Conservation (phyloP, 176 grass and related monocot species). For the Saccharum officinarum region DNA sequence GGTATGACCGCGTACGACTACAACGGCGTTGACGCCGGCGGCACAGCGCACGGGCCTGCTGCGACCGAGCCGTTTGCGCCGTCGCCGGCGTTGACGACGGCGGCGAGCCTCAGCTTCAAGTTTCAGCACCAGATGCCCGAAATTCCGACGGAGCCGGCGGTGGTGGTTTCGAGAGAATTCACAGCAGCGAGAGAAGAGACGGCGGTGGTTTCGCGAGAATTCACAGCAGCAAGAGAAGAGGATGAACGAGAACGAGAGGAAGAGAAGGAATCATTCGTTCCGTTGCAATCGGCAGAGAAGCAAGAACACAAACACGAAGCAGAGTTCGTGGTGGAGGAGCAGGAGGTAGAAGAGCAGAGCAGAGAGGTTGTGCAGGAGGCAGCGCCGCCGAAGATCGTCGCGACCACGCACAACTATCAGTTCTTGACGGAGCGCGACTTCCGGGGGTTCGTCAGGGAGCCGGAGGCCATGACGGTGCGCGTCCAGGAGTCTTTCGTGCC, state of each 20-base stretch:
- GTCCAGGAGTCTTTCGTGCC: conserved; percentile 55
- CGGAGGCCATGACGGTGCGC: conserved; percentile 67
- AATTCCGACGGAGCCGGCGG: background rate
- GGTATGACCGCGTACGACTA: conserved; percentile 2
- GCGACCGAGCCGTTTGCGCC: background rate
- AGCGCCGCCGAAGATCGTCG: conserved; percentile 3
- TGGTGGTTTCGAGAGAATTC: background rate
- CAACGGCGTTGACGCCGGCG: no score
- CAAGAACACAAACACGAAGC: background rate
- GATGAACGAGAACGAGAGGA: background rate
- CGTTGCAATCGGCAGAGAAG: background rate
- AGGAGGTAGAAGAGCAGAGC: background rate
- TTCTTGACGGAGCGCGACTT: conserved; percentile 75
- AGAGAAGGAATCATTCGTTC: background rate
- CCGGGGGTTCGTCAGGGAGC: conserved; percentile 63
- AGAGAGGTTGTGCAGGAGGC: background rate
- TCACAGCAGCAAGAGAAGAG: background rate
- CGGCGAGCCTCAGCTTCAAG: conserved; percentile 61
- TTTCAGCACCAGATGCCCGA: conserved; percentile 60
- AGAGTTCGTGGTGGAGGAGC: conserved; percentile 12
- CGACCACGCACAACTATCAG: conserved; percentile 58
- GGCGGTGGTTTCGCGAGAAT: background rate
- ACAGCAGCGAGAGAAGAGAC: background rate
- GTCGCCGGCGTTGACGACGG: background rate
- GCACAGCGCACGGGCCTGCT: background rate